Base-by-base conservation (phyloP, 1,139 yeast species). In the Kurtzmaniella natalensis region DNA sequence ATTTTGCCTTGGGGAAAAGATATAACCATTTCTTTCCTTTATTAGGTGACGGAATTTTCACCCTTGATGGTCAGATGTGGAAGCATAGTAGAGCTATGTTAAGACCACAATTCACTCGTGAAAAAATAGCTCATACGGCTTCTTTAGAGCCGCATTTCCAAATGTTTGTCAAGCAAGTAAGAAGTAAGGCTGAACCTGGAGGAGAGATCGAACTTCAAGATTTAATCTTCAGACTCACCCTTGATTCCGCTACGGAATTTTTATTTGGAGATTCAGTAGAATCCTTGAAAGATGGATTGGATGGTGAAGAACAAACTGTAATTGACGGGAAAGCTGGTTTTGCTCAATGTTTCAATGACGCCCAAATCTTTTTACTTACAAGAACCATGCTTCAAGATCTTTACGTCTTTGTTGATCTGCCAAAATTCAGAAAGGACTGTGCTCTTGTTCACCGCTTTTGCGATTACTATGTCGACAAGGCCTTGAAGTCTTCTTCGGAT, bases 211-310 rank as follows among this genome's bases (percentile, higher is more conserved):
- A 77, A 41, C 50, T 74, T 21, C 80, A 74, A 47, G 64, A 58
- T 19, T 56, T 68, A 34, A 72, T 73, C 48, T 75, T 67, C 53
- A 55, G 55, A 38, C 55, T 76, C 31, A 76, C 82, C 5, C 61
- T 76, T 39, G 82, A 76, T 48, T 66, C 78, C 17, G 73, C 81
- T 4, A 70, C 80, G 11, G 80, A 76, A 51, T 74, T 75, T 46
- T 59, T 76, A 44, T 76, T 76, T 54, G 82, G 82, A 10, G 75
- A 70, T 47, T 64, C 76, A 8, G 72, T 70, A 9, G 60, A 61
- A 34, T 55, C 68, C 13, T 61, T 73, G 36, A 48, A 53, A 30
- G 61, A 58, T 37, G 57, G 51, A 14, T 28, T 34, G 27, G 23
- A 15, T 11, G 19, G 23, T 9, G 45, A 46, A 33, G 37, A 37